Percentiles rank a stretch among this genome's conserved stretches.
phyloP scores from a whole-genome alignment of 352 stramenopile genomes.

The Globisporangium cystogenes region DNA sequence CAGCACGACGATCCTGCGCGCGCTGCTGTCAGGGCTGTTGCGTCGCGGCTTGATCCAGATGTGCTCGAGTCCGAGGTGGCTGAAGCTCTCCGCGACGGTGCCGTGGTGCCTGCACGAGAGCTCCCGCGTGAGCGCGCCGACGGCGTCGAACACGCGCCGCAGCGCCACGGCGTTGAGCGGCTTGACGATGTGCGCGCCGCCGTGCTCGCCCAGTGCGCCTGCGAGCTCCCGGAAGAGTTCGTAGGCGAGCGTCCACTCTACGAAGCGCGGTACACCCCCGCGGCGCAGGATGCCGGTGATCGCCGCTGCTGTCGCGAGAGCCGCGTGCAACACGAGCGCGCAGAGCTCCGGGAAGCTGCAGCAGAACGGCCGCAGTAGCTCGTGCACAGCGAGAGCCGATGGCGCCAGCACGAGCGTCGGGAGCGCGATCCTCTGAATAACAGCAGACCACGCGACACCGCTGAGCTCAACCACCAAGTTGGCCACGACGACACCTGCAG shows the following conservation, averaged over 20 bases:
- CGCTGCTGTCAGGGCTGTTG: not conserved
- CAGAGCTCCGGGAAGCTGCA: conserved; percentile 24
- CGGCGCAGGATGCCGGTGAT: conserved; percentile 12
- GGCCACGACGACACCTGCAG: not conserved
- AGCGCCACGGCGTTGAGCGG: conserved; percentile 6
- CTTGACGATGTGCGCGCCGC: conserved; percentile 6
- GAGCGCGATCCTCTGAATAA: conserved; percentile 6
- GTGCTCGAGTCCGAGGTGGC: conserved; percentile 36
- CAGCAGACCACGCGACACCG: conserved; percentile 14
- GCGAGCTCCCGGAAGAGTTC: conserved; percentile 28
- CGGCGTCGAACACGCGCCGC: not conserved
- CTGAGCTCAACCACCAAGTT: conserved; percentile 12
- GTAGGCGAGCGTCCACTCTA: conserved; percentile 40
- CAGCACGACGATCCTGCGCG: conserved; percentile 26
- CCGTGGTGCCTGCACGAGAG: conserved; percentile 1
- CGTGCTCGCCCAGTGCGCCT: not conserved
- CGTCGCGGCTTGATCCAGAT: conserved; percentile 26
- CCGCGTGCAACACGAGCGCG: conserved; percentile 16
- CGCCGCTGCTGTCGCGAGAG: not conserved
- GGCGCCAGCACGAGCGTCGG: conserved; percentile 12
- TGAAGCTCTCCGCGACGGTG: conserved; percentile 5
- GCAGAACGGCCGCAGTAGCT: conserved; percentile 36
- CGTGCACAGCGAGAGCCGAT: conserved; percentile 19
- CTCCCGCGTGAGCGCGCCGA: not conserved
- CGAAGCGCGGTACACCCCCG: conserved; percentile 28